A percentile compares a stretch with the other conserved stretches of the same genome.
phyloP scores from a whole-genome alignment of 441 rosid species.

The Brassica hybrid region DNA sequence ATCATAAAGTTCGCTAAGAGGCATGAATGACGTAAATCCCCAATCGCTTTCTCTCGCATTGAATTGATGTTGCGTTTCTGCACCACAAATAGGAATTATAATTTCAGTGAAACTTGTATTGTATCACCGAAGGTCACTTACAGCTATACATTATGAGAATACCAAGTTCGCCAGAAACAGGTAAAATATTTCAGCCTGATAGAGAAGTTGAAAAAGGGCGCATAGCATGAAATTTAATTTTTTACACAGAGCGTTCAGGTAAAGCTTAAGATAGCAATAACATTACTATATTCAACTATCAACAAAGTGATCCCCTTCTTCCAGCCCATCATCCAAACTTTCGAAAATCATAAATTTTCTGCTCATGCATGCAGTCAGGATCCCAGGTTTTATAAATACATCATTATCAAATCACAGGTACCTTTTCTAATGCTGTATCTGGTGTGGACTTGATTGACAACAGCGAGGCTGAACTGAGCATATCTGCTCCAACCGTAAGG shows the following conservation, averaged over 20 bases:
- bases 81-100: constrained; percentile 27
- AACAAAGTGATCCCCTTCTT: constrained; percentile 17
- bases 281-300: background rate
- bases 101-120: constrained; percentile 14
- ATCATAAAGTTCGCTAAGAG: constrained; percentile 72
- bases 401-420: constrained; percentile 24
- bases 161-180: background rate
- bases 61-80: constrained; percentile 79
- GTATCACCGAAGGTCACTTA: constrained; percentile 19
- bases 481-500: constrained; percentile 82
- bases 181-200: constrained; percentile 1
- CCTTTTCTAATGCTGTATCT: constrained; percentile 62
- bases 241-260: constrained; percentile 2
- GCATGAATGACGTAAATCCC: constrained; percentile 84
- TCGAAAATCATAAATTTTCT: constrained; percentile 14
- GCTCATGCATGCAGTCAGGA: constrained; percentile 23
- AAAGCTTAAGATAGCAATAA: constrained; percentile 20
- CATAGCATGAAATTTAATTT: constrained; percentile 6
- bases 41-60: constrained; percentile 75
- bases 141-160: constrained; percentile 14
- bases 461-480: constrained; percentile 76
- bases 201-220: constrained; percentile 1
- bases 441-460: constrained; percentile 61
- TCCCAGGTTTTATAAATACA: background rate
- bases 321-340: constrained; percentile 17